Evolutionary conservation across 208 protist genomes (phyloP).

Genomic region (Strigomonas oncopelti): DNA sequence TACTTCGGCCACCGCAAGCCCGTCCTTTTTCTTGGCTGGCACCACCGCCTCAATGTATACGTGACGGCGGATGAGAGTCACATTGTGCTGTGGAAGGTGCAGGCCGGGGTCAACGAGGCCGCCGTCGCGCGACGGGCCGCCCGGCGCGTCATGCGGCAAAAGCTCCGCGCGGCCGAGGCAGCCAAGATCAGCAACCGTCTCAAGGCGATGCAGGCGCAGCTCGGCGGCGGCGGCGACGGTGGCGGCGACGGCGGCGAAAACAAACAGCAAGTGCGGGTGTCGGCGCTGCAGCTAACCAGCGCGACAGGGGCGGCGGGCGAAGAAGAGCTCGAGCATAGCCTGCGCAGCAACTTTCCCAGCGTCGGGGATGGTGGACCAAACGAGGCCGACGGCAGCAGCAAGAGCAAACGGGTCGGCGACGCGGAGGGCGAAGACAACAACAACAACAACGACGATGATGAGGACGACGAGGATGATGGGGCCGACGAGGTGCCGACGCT

Average conservation of each 20-base stretch:
- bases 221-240: slow-evolving; percentile 1
- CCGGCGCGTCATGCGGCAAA: slow-evolving; percentile 5
- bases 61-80: slow-evolving; percentile 74
- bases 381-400: background rate
- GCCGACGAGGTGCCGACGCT: background rate
- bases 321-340: background rate
- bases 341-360: slow-evolving; percentile 6
- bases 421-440: background rate
- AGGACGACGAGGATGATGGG: background rate
- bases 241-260: too few relatives aligned
- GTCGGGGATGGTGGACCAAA: slow-evolving; percentile 1
- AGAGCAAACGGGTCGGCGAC: background rate
- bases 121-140: background rate
- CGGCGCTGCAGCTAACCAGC: too few relatives aligned
- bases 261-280: too few relatives aligned
- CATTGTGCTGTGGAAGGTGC: slow-evolving; percentile 64
- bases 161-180: slow-evolving; percentile 3
- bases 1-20: slow-evolving; percentile 65
- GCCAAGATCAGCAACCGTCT: slow-evolving; percentile 2
- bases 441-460: background rate
- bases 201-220: background rate
- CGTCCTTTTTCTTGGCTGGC: slow-evolving; percentile 54
- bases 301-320: too few relatives aligned
- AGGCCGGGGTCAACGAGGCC: slow-evolving; percentile 5
- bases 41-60: slow-evolving; percentile 32